A percentile compares a stretch with the other conserved stretches of the same genome.
Conservation (phyloP, 495 filamentous ascomycete genomes). For the Platismatia glauca region DNA sequence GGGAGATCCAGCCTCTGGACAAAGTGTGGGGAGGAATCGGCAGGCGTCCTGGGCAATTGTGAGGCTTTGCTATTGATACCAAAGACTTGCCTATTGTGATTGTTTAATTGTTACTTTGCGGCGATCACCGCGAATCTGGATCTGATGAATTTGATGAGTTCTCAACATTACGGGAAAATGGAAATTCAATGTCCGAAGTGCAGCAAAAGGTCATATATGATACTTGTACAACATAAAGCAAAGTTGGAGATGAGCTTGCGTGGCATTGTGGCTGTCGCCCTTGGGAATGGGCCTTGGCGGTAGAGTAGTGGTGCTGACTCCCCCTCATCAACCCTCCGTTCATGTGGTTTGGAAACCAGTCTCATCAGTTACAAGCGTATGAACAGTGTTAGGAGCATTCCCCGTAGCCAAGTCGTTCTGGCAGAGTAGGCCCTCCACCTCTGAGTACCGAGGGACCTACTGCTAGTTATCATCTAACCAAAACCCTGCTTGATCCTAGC, state of each 20-base stretch:
- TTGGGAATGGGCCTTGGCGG: neutral
- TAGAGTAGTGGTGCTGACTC: neutral
- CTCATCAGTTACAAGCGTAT: neutral
- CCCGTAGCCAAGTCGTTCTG: neutral
- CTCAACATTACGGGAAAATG: neutral
- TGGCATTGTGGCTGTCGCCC: slow-evolving; percentile 1
- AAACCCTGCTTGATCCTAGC: too few relatives aligned
- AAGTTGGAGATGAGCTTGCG: neutral
- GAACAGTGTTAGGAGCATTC: neutral
- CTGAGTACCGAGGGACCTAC: too few relatives aligned
- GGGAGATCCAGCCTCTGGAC: neutral
- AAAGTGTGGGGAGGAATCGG: too few relatives aligned
- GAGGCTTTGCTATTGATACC: neutral
- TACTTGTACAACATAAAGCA: too few relatives aligned
- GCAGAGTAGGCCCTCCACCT: too few relatives aligned
- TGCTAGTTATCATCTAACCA: too few relatives aligned
- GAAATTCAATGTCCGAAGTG: neutral
- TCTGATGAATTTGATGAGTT: neutral
- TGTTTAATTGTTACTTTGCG: neutral
- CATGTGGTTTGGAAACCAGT: too few relatives aligned
- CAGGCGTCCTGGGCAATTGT: neutral
- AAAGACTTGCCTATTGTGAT: neutral
- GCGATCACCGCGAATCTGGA: neutral
- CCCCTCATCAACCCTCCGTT: neutral
- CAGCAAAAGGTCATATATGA: neutral